Percentiles rank a stretch among this genome's conserved stretches.
Evolutionary conservation across 345 rosid species (phyloP).

Genomic region (Gossypium thurberi): DNA sequence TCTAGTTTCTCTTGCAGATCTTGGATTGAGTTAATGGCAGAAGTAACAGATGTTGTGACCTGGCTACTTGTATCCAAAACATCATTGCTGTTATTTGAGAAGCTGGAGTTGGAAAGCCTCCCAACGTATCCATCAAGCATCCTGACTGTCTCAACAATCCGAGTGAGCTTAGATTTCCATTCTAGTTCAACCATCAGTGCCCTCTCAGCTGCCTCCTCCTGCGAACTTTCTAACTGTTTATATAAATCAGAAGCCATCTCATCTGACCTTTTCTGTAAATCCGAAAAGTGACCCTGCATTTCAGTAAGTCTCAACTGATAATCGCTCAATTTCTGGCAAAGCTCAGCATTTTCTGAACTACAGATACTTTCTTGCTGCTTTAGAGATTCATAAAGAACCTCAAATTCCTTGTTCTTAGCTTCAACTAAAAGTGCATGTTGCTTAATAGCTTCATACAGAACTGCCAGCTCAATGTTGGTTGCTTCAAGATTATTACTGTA

Average conservation of each 20-base stretch:
- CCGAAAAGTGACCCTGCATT: constrained; percentile 54
- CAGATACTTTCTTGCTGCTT: constrained; percentile 34
- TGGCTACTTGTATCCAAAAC: constrained; percentile 35
- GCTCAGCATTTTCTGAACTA: constrained; percentile 45
- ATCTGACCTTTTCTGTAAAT: constrained; percentile 40
- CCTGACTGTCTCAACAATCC: constrained; percentile 42
- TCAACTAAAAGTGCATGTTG: constrained; percentile 36
- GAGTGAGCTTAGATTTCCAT: constrained; percentile 36
- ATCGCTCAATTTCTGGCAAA: constrained; percentile 33
- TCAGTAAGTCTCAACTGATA: constrained; percentile 32
- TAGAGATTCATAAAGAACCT: constrained; percentile 36
- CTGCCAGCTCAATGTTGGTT: constrained; percentile 44
- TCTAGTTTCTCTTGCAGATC: constrained; percentile 54
- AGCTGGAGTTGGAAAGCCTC: constrained; percentile 20
- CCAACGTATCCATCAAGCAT: constrained; percentile 49
- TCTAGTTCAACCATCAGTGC: constrained; percentile 46
- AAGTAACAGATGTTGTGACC: constrained; percentile 43
- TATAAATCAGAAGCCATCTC: constrained; percentile 34
- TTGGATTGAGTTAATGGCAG: constrained; percentile 45
- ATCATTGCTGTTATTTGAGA: constrained; percentile 23
- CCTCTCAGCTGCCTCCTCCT: constrained; percentile 45
- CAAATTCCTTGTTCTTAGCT: constrained; percentile 40
- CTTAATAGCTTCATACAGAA: constrained; percentile 58
- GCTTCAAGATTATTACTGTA: constrained; percentile 46
- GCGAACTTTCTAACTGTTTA: constrained; percentile 46